Conservation (phyloP, 2,329 filamentous ascomycete species). For the Colletotrichum euphorbiae region DNA sequence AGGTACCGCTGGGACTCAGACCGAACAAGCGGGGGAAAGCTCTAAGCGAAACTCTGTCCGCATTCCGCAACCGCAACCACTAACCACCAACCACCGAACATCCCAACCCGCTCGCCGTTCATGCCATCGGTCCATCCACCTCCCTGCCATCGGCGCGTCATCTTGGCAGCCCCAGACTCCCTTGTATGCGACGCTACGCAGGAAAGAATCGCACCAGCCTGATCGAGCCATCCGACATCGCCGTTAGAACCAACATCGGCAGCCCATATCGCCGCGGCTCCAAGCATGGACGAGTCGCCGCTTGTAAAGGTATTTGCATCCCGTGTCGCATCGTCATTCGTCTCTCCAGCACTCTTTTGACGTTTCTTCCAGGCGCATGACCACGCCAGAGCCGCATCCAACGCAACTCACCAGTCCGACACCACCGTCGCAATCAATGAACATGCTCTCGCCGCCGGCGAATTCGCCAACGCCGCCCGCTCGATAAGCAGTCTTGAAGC, state of each 20-base stretch:
- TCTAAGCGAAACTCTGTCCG: conserved; percentile 34
- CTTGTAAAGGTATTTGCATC: conserved; percentile 68
- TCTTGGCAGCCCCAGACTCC: background rate
- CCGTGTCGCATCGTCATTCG: conserved; percentile 43
- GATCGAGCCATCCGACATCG: background rate
- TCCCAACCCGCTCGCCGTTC: conserved; percentile 3
- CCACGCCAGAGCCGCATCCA: conserved; percentile 85
- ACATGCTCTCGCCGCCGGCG: conserved; percentile 87
- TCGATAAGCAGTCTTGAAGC: conserved; percentile 78
- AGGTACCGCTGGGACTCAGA: background rate
- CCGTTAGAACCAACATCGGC: conserved; percentile 10
- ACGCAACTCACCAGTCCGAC: conserved; percentile 78
- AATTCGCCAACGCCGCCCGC: conserved; percentile 87
- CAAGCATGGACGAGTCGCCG: conserved; percentile 75
- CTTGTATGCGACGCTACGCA: background rate
- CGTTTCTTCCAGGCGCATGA: conserved; percentile 77
- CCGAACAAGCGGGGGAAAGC: conserved; percentile 29
- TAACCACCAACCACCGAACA: conserved; percentile 18
- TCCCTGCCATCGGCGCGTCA: conserved; percentile 24
- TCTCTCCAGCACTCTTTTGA: conserved; percentile 13
- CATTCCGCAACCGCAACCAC: conserved; percentile 29
- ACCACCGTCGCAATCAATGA: conserved; percentile 87
- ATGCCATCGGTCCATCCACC: conserved; percentile 9
- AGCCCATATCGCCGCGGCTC: conserved; percentile 5
- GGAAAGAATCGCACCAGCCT: background rate